phyloP scores from a whole-genome alignment of 768 basidiomycete genomes.

The Pisolithus orientalis region DNA sequence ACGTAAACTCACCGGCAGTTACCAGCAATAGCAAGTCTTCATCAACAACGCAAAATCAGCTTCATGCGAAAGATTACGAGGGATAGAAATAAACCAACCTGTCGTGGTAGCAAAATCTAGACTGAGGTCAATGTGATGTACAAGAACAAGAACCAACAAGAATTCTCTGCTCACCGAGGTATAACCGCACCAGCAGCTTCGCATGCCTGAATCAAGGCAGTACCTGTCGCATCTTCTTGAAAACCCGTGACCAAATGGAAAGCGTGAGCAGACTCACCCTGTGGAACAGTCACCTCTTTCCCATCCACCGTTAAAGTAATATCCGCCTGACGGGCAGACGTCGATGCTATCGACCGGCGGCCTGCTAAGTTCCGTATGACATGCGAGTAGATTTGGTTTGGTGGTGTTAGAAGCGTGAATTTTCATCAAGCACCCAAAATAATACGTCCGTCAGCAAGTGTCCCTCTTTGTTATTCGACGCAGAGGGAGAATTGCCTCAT shows the following conservation, averaged over 20 bases:
- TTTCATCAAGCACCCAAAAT: neutral
- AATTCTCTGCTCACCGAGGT: constrained; percentile 51
- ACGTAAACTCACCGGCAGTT: constrained; percentile 76
- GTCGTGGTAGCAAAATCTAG: constrained; percentile 83
- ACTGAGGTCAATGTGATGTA: constrained; percentile 10
- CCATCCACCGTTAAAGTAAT: constrained; percentile 95
- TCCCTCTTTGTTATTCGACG: neutral
- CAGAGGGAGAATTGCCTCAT: neutral
- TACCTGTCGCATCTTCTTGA: constrained; percentile 43
- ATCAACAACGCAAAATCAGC: neutral
- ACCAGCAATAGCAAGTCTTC: constrained; percentile 89
- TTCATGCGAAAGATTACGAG: neutral
- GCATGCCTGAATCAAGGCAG: constrained; percentile 95
- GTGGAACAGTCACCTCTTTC: constrained; percentile 94
- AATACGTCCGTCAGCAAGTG: neutral
- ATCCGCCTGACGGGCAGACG: constrained; percentile 61
- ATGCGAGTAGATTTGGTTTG: neutral
- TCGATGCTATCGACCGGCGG: constrained; percentile 58
- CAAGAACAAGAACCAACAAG: neutral
- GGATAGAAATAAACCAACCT: constrained; percentile 36
- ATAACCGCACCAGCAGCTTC: constrained; percentile 81
- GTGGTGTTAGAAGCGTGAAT: neutral
- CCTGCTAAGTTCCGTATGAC: constrained; percentile 29
- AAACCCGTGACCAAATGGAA: constrained; percentile 1
- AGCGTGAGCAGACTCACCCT: constrained; percentile 55